These are phyloP conservation scores for Tolypocladium amazonense DNA, from an alignment of 2,329 filamentous ascomycete species.

Conservation along the genomic window DNA sequence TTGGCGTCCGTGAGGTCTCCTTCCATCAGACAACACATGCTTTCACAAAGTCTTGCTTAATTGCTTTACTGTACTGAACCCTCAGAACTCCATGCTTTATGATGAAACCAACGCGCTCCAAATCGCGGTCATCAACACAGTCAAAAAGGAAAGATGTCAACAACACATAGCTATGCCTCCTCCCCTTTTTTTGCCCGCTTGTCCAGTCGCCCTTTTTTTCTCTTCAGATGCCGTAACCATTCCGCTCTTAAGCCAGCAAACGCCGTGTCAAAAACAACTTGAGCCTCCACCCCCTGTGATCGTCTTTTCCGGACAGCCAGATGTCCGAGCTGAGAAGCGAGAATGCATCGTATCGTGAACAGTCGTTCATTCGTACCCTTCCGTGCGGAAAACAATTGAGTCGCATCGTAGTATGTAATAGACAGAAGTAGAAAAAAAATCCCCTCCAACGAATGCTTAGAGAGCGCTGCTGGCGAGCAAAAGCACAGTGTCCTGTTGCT, in stretches of 20 bases:
- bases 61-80: neutral
- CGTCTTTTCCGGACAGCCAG: neutral
- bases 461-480: neutral
- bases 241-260: neutral
- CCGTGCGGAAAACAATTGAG: neutral
- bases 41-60: no score
- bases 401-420: neutral
- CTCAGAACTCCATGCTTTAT: neutral
- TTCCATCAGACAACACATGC: neutral
- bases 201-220: neutral
- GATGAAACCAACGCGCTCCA: neutral
- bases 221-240: neutral
- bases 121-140: neutral
- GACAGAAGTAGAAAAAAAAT: neutral
- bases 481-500: neutral
- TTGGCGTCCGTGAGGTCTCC: no score
- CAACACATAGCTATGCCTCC: neutral
- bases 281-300: neutral
- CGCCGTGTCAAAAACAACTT: neutral
- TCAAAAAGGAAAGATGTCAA: neutral
- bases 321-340: neutral
- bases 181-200: neutral
- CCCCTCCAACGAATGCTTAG: neutral
- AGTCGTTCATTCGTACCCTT: neutral
- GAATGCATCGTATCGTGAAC: neutral